Evolutionary conservation across 257 asterid genomes (phyloP).

Genomic region (Knoxia roxburghii): DNA sequence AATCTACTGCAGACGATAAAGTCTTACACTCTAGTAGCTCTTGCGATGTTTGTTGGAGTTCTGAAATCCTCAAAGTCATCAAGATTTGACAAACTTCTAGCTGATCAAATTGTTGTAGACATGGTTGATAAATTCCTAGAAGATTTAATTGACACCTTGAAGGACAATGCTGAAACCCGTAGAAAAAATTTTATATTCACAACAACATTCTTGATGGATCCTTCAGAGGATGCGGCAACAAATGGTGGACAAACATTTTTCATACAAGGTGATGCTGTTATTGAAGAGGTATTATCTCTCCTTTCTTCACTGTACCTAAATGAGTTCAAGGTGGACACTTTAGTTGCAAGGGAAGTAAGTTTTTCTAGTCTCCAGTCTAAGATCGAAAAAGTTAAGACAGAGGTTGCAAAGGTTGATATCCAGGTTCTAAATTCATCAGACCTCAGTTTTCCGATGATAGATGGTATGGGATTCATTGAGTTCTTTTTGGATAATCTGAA

Average conservation of each 20-base stretch:
- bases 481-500: not conserved
- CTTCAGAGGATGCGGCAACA: not conserved
- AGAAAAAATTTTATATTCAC: not conserved
- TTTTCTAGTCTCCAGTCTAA: not conserved
- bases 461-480: slow-evolving; percentile 7
- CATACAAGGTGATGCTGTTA: too few relatives aligned
- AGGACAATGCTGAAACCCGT: not conserved
- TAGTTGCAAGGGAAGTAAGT: not conserved
- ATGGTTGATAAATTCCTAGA: not conserved
- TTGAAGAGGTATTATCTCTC: not conserved
- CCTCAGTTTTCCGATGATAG: slow-evolving; percentile 2
- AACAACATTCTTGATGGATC: not conserved
- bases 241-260: not conserved
- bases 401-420: not conserved
- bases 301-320: not conserved
- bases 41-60: not conserved
- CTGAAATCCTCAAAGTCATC: slow-evolving; percentile 3
- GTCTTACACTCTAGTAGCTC: not conserved
- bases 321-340: not conserved
- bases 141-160: not conserved
- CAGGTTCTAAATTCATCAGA: not conserved
- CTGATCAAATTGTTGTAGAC: not conserved
- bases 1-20: not conserved
- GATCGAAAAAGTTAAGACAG: not conserved
- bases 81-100: not conserved